Conservation (phyloP, 2,329 filamentous ascomycete species). For the Botrytis deweyae region DNA sequence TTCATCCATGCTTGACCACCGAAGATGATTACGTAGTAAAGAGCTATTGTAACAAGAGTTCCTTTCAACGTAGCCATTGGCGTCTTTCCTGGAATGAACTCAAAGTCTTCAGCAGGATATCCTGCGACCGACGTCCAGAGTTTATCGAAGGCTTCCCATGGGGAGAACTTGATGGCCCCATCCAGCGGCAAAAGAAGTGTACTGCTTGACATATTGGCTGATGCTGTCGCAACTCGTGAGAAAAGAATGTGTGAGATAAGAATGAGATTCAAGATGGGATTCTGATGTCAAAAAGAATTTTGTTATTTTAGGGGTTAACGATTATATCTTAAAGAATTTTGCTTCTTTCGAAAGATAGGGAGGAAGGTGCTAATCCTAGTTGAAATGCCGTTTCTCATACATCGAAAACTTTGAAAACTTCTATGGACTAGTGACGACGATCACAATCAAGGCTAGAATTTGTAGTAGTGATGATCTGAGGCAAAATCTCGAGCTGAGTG, state of each 20-base stretch:
- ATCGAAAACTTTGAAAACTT: not conserved
- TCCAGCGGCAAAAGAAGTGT: slow-evolving; percentile 21
- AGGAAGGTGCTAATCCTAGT: not conserved
- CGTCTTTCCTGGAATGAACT: slow-evolving; percentile 76
- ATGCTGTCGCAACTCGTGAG: not conserved
- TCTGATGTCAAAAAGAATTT: not conserved
- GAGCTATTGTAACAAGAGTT: slow-evolving; percentile 73
- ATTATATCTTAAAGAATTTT: slow-evolving; percentile 17
- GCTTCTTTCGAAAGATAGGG: not conserved
- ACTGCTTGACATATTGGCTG: slow-evolving; percentile 26
- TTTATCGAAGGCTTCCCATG: slow-evolving; percentile 91
- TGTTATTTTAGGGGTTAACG: not conserved
- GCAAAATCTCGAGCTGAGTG: not conserved
- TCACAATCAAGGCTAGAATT: slow-evolving; percentile 3
- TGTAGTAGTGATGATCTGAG: not conserved
- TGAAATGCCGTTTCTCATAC: not conserved
- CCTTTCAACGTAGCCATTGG: slow-evolving; percentile 87
- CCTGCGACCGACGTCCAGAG: slow-evolving; percentile 73
- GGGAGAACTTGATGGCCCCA: slow-evolving; percentile 28
- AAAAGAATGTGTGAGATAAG: not conserved
- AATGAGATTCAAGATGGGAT: not conserved
- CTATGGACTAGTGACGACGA: not conserved
- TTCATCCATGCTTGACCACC: slow-evolving; percentile 91
- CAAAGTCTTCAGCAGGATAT: slow-evolving; percentile 82
- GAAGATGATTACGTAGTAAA: slow-evolving; percentile 93